These are phyloP conservation scores for sunflower (Helianthus annuus) DNA, from an alignment of 129 eudicot species.

Conservation along the genomic window DNA sequence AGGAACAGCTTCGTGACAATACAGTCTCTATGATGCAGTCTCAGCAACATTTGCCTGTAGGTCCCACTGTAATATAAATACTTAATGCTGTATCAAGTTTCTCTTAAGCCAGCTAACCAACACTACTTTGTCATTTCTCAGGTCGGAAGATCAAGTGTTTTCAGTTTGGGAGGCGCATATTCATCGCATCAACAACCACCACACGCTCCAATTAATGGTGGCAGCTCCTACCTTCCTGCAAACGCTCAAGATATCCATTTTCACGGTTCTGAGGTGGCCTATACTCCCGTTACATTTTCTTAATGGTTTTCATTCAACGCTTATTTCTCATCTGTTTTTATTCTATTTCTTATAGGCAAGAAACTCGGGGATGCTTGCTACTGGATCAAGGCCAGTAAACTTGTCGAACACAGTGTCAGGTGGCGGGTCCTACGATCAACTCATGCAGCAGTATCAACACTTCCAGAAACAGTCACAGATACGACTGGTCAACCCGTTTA, in stretches of 20 bases:
- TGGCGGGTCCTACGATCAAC: constrained; percentile 60
- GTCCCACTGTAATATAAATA: constrained; percentile 12
- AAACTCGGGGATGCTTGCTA: constrained; percentile 50
- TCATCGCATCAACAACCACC: constrained; percentile 83
- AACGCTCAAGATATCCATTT: constrained; percentile 75
- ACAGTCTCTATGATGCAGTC: constrained; percentile 67
- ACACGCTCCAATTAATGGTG: constrained; percentile 60
- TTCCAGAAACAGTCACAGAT: constrained; percentile 72
- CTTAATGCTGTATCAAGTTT: constrained; percentile 11
- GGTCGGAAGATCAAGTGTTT: constrained; percentile 85
- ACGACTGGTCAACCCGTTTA: constrained; percentile 58
- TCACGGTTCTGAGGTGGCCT: constrained; percentile 66
- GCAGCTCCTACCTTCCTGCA: constrained; percentile 61
- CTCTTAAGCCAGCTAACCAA: constrained; percentile 6
- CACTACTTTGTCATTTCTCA: constrained; percentile 32
- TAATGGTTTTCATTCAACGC: background rate
- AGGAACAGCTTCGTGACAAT: constrained; percentile 74
- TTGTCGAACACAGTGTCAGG: constrained; percentile 49
- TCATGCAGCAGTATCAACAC: constrained; percentile 84
- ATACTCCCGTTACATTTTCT: constrained; percentile 1
- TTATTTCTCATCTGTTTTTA: background rate
- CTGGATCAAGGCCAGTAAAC: constrained; percentile 60
- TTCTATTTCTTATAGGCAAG: constrained; percentile 34
- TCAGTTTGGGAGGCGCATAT: constrained; percentile 61
- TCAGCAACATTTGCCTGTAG: constrained; percentile 72